phyloP scores from a whole-genome alignment of 768 basidiomycete genomes.

The Symmetrospora coprosmae region DNA sequence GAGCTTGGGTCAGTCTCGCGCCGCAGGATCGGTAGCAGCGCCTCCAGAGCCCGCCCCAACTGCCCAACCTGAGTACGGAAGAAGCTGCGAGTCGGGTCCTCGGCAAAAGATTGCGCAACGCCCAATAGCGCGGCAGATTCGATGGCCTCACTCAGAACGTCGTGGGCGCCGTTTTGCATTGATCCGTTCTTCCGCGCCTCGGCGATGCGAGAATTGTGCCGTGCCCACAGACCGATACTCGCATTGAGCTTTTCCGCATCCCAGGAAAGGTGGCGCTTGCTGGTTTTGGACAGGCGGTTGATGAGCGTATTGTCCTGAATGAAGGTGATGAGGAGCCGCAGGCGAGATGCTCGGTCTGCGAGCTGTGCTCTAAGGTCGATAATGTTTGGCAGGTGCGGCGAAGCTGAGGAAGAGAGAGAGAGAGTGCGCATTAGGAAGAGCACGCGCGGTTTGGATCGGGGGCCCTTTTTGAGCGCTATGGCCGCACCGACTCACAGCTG shows the following conservation, averaged over 20 bases:
- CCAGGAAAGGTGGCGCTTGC: conserved; percentile 57
- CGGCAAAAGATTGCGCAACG: too few relatives aligned
- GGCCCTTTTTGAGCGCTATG: too few relatives aligned
- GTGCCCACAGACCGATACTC: conserved; percentile 60
- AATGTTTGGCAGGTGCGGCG: conserved; percentile 53
- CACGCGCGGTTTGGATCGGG: too few relatives aligned
- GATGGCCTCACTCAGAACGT: too few relatives aligned
- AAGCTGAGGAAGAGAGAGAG: conserved; percentile 40
- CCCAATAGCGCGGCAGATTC: too few relatives aligned
- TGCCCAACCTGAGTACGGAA: conserved; percentile 54
- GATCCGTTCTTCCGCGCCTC: too few relatives aligned
- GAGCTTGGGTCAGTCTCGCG: conserved; percentile 40
- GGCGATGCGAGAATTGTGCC: conserved; percentile 37
- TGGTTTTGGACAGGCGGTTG: conserved; percentile 60
- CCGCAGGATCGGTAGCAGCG: conserved; percentile 45
- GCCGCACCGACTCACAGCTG: conserved; percentile 46
- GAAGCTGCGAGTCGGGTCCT: conserved; percentile 70
- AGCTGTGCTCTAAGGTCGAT: conserved; percentile 71
- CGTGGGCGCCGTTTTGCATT: too few relatives aligned
- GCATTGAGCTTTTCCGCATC: conserved; percentile 81
- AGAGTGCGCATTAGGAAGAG: neutral
- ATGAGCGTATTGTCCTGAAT: conserved; percentile 74
- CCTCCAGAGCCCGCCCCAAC: conserved; percentile 54
- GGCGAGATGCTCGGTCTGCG: conserved; percentile 54
- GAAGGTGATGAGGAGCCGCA: conserved; percentile 74